These are phyloP conservation scores for Termitomyces sp. DNA, from an alignment of 768 basidiomycete genomes.

Conservation along the genomic window DNA sequence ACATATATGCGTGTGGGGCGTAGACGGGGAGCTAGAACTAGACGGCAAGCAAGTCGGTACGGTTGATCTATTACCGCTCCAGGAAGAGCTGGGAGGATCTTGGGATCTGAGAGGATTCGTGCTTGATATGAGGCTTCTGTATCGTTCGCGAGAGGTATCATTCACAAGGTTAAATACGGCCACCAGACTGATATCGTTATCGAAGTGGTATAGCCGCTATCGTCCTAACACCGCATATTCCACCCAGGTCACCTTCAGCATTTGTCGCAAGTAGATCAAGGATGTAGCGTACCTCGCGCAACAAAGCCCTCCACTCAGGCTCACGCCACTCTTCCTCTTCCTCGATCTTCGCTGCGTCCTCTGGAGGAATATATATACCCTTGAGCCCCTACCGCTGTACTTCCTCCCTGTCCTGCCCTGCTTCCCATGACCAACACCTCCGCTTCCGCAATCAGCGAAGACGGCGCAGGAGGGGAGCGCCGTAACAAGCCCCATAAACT, in stretches of 20 bases:
- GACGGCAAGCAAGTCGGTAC: no score
- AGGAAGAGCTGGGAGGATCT: no score
- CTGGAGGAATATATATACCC: not conserved
- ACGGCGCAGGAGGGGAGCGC: constrained; percentile 40
- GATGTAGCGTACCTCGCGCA: constrained; percentile 59
- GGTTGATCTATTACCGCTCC: no score
- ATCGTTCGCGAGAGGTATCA: no score
- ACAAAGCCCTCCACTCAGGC: constrained; percentile 49
- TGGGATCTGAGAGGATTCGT: no score
- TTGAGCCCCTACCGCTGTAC: not conserved
- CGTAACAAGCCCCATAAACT: constrained; percentile 51
- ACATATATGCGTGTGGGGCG: no score
- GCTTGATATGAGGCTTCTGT: no score
- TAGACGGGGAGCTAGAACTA: no score
- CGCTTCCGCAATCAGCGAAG: not conserved
- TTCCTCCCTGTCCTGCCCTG: not conserved
- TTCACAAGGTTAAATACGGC: no score
- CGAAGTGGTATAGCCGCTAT: constrained; percentile 68
- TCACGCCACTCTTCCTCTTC: constrained; percentile 53
- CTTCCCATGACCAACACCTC: not conserved
- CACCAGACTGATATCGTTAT: constrained; percentile 60
- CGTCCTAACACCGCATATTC: constrained; percentile 64
- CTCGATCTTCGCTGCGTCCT: constrained; percentile 35
- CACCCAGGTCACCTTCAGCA: not conserved
- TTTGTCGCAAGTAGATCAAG: not conserved